Base-by-base conservation (phyloP, 176 grass and related monocot species). In the Ampelocalamus luodianensis region DNA sequence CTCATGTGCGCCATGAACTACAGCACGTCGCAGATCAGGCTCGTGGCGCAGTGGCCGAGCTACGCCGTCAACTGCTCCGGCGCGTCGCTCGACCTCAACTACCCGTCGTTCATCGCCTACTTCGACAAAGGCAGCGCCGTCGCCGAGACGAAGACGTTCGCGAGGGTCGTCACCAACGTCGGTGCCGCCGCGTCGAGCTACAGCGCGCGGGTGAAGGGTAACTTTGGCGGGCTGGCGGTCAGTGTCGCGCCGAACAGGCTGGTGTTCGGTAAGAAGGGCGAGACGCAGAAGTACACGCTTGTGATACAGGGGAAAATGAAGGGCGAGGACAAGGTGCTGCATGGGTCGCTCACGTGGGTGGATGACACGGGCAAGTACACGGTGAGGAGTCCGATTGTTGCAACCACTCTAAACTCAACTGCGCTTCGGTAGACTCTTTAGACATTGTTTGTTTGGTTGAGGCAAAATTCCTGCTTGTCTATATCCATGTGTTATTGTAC, bases 381-480 rank as follows among this genome's bases (percentile, higher is more conserved):
- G 24, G 91, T 90, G 50, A 93, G 84, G 74, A 93, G 91, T 43
- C 84, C 91, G 14, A 93, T 93, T 16, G 76, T 93, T 24, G 88
- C 39, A 50, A 87, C 88, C 4, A 86, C 78, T 18, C 15, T 62
- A 9, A 65, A 6, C 66, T 87, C 85, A 39, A 18, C 59, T 6
- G 50, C 5, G 50, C 50, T 50, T 5, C 4, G 0, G 48, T 27
- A 69, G 71, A 10, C 42, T 73, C n/a, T n/a, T n/a, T n/a, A n/a
- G n/a, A n/a, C n/a, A n/a, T n/a, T n/a, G n/a, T n/a, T n/a, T n/a
- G n/a, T n/a, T n/a, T n/a, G n/a, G n/a, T n/a, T n/a, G n/a, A n/a
- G n/a, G n/a, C n/a, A n/a, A n/a, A n/a, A n/a, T n/a, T n/a, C n/a
- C n/a, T n/a, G n/a, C n/a, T n/a, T n/a, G n/a, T n/a, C n/a, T n/a